Percentiles rank a stretch among this genome's conserved stretches.
phyloP scores from a whole-genome alignment of 371 early-diverging fungal species.

The Lichtheimia ramosa region DNA sequence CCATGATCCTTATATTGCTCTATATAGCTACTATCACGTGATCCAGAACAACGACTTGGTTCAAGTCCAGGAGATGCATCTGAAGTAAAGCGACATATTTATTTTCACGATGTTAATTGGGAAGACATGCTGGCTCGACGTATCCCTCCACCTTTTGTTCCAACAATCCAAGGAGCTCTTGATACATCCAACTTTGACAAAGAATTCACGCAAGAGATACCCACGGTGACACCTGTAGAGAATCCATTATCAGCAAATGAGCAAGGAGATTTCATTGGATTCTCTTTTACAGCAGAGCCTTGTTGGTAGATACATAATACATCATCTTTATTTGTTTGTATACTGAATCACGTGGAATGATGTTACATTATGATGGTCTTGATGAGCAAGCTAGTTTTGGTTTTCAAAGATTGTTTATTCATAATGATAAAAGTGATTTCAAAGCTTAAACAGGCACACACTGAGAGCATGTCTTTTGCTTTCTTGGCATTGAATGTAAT shows the following conservation, averaged over 20 bases:
- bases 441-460: no score
- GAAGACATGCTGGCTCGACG: slow-evolving; percentile 83
- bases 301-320: not conserved
- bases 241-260: slow-evolving; percentile 73
- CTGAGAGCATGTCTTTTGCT: no score
- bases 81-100: slow-evolving; percentile 92
- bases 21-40: slow-evolving; percentile 78
- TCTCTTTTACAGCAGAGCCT: slow-evolving; percentile 84
- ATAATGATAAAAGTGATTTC: no score
- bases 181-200: slow-evolving; percentile 96
- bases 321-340: no score
- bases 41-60: slow-evolving; percentile 86
- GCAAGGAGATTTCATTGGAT: slow-evolving; percentile 90
- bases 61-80: slow-evolving; percentile 78
- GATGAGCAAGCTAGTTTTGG: no score
- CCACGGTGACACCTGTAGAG: slow-evolving; percentile 86
- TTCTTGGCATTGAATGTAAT: no score
- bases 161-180: slow-evolving; percentile 71
- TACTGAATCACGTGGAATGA: no score
- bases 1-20: no score
- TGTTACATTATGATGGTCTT: no score
- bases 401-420: no score
- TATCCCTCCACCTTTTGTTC: slow-evolving; percentile 88
- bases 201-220: slow-evolving; percentile 90
- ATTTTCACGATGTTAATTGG: slow-evolving; percentile 93